A percentile compares a stretch with the other conserved stretches of the same genome.
phyloP scores from a whole-genome alignment of 2,329 filamentous ascomycete genomes.

The Colletotrichum tabaci region DNA sequence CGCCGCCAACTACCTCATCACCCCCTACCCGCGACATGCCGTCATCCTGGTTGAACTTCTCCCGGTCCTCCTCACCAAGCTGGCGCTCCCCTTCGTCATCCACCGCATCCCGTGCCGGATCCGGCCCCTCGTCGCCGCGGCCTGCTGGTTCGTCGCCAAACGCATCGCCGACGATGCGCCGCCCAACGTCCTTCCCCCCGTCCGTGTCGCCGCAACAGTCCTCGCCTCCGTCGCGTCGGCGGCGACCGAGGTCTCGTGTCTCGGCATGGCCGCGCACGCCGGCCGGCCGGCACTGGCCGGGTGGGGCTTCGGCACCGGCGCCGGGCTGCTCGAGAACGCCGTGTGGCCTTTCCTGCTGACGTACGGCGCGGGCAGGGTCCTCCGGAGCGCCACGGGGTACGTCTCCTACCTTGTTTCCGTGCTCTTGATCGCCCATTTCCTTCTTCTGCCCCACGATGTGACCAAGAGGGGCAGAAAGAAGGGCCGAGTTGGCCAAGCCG shows the following conservation, averaged over 20 bases:
- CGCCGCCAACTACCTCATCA: conserved; percentile 54
- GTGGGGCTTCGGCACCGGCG: conserved; percentile 54
- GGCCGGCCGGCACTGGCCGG: conserved; percentile 51
- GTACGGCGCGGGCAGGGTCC: conserved; percentile 45
- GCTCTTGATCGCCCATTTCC: conserved; percentile 48
- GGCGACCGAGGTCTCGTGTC: conserved; percentile 51
- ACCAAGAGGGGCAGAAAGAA: conserved; percentile 5
- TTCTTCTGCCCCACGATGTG: conserved; percentile 46
- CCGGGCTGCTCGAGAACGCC: conserved; percentile 48
- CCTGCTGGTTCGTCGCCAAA: conserved; percentile 49
- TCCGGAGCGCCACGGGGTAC: conserved; percentile 49
- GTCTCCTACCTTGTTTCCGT: conserved; percentile 48
- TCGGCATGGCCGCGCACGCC: conserved; percentile 50
- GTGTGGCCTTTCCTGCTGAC: conserved; percentile 51
- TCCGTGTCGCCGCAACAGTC: conserved; percentile 49
- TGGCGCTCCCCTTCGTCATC: conserved; percentile 49
- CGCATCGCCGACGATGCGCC: conserved; percentile 49
- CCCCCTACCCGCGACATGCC: conserved; percentile 51
- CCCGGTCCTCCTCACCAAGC: conserved; percentile 50
- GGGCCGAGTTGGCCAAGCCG: conserved; percentile 43
- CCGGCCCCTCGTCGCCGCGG: conserved; percentile 47
- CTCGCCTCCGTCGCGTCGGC: conserved; percentile 50
- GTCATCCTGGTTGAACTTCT: conserved; percentile 52
- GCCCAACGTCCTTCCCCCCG: conserved; percentile 52
- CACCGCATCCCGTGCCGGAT: conserved; percentile 47